These are phyloP conservation scores for Suillus subalutaceus DNA, from an alignment of 768 basidiomycete species.

Conservation along the genomic window DNA sequence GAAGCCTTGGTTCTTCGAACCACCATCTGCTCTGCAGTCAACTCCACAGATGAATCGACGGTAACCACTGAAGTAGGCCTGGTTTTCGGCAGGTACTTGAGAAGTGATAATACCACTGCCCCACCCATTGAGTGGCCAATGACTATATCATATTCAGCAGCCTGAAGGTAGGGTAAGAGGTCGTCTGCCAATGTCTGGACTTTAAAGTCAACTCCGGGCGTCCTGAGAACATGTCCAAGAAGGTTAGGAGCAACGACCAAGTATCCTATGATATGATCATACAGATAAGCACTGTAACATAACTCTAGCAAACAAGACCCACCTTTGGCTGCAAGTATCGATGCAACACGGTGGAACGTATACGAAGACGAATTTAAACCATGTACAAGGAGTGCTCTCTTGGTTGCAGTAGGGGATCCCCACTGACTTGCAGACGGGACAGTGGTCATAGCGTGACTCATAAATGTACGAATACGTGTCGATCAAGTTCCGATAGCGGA, in stretches of 20 bases:
- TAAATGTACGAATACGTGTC: too few species aligned
- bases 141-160: constrained; percentile 12
- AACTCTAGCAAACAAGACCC: background rate
- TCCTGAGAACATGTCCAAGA: constrained; percentile 23
- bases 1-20: background rate
- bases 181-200: constrained; percentile 7
- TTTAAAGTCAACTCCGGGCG: background rate
- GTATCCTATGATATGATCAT: constrained; percentile 20
- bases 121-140: constrained; percentile 29
- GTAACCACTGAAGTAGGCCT: constrained; percentile 18
- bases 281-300: background rate
- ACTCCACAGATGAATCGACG: constrained; percentile 19
- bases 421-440: constrained; percentile 18
- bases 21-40: constrained; percentile 3
- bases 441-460: background rate
- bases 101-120: constrained; percentile 13
- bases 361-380: constrained; percentile 18
- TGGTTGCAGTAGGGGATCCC: constrained; percentile 23
- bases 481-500: too few species aligned
- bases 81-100: constrained; percentile 19
- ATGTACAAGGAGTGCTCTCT: constrained; percentile 24
- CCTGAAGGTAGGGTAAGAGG: constrained; percentile 7
- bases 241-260: constrained; percentile 28
- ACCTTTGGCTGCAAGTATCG: constrained; percentile 21
- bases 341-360: constrained; percentile 19